These are phyloP conservation scores for Trichophyton verrucosum DNA, from an alignment of 2,329 filamentous ascomycete species.

Conservation along the genomic window DNA sequence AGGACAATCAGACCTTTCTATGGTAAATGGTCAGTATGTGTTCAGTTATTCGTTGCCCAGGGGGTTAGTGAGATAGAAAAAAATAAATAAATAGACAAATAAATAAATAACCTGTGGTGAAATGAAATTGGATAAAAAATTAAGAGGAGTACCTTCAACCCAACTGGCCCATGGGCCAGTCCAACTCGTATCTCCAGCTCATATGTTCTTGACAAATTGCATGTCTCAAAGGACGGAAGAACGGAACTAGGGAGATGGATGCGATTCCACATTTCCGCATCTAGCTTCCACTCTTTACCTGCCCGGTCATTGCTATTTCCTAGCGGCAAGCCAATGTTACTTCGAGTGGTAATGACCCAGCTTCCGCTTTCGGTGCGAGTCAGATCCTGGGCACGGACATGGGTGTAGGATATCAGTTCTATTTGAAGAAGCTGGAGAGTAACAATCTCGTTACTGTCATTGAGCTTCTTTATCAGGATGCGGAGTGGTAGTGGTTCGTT, in stretches of 20 bases:
- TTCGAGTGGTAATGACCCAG: conserved; percentile 62
- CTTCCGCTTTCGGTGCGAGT: conserved; percentile 55
- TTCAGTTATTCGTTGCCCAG: neutral
- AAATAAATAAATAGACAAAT: neutral
- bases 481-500: conserved; percentile 74
- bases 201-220: conserved; percentile 73
- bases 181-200: conserved; percentile 73
- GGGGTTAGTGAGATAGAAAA: neutral
- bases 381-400: conserved; percentile 66
- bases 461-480: conserved; percentile 65
- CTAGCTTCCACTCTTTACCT: conserved; percentile 57
- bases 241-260: conserved; percentile 70
- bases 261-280: conserved; percentile 59
- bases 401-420: conserved; percentile 66
- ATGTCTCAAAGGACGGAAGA: conserved; percentile 74
- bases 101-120: neutral
- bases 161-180: conserved; percentile 56
- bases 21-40: conserved; percentile 13
- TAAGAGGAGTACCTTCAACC: conserved; percentile 35
- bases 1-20: conserved; percentile 64
- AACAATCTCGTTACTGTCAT: conserved; percentile 54
- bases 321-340: conserved; percentile 59
- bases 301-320: conserved; percentile 46
- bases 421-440: conserved; percentile 71
- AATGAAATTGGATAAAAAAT: neutral